Evolutionary conservation across 345 rosid genomes (phyloP), one percentile per base, ranked within the genome.

Genomic region (Pugionium cornutum): DNA sequence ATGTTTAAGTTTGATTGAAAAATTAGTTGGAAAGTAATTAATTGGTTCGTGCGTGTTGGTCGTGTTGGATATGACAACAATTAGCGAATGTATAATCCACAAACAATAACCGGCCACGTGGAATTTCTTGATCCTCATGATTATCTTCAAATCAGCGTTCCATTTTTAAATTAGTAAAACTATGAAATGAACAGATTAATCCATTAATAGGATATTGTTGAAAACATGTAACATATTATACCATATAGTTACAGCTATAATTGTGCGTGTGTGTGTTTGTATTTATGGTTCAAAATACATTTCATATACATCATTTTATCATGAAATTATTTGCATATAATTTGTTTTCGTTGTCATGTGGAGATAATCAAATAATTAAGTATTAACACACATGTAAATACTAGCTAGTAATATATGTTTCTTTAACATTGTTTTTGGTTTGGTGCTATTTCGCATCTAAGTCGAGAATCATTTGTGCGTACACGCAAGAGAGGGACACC

Each of bases 1-100:
- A 25, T 33, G 8, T 55, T 32, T 18, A 10, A 67, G 4, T 31
- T 41, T 40, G 28, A 39, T 25, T 41, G 40, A 33, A 62, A 49
- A 4, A 44, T 35, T 56, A 41, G 60, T 39, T 51, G 44, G 71
- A 58, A 58, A 72, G 53, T 66, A 73, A 53, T 43, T 43, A 58
- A 51, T 67, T 53, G 73, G 60, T 60, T 53, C 56, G 32, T 59
- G 68, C 67, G 67, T 66, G 63, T 52, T 73, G 77, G 60, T 68
- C 53, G 62, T 73, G 76, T 43, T 58, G 73, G 72, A 67, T 53
- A 53, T 67, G 68, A 73, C 72, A 73, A 66, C 68, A 60, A 73
- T 73, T 53, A 60, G 32, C 68, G 49, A 66, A 73, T 67, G 58
- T 67, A 37, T 67, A 37, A 61, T 53, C 77, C 68, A 73, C 73